A percentile compares a stretch with the other conserved stretches of the same genome.
Evolutionary conservation across 2,329 filamentous ascomycete genomes (phyloP).

Genomic region (Aspergillus carbonarius): DNA sequence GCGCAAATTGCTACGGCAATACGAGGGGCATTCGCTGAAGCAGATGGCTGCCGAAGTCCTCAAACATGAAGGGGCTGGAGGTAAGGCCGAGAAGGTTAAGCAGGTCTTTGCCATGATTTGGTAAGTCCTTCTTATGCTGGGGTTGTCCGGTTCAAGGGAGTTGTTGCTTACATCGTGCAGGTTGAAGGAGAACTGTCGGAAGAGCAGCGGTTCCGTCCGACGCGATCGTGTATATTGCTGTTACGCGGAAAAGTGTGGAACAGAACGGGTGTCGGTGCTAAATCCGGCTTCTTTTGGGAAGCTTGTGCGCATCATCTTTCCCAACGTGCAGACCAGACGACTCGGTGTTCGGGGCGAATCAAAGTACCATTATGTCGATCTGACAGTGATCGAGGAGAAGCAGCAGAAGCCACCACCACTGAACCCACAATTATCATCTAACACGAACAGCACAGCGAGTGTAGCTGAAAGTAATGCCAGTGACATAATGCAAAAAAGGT

Average conservation of each 20-base stretch:
- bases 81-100: constrained; percentile 53
- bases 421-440: constrained; percentile 26
- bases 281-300: constrained; percentile 98
- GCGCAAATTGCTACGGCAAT: constrained; percentile 48
- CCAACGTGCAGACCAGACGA: constrained; percentile 86
- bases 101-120: constrained; percentile 55
- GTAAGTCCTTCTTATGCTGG: constrained; percentile 31
- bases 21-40: constrained; percentile 46
- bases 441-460: constrained; percentile 18
- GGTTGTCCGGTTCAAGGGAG: not conserved
- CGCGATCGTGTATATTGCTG: constrained; percentile 91
- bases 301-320: constrained; percentile 92
- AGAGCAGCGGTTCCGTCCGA: constrained; percentile 68
- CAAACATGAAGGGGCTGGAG: constrained; percentile 50
- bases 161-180: constrained; percentile 27
- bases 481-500: constrained; percentile 34
- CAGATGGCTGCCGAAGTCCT: constrained; percentile 51
- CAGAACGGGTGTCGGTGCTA: constrained; percentile 87
- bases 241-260: constrained; percentile 90
- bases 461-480: constrained; percentile 24
- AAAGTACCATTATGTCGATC: constrained; percentile 84
- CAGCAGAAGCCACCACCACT: constrained; percentile 34
- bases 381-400: constrained; percentile 49
- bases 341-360: constrained; percentile 94
- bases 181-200: constrained; percentile 49